These are phyloP conservation scores for Paraphoma chrysanthemicola DNA, from an alignment of 2,329 filamentous ascomycete genomes.

Conservation along the genomic window DNA sequence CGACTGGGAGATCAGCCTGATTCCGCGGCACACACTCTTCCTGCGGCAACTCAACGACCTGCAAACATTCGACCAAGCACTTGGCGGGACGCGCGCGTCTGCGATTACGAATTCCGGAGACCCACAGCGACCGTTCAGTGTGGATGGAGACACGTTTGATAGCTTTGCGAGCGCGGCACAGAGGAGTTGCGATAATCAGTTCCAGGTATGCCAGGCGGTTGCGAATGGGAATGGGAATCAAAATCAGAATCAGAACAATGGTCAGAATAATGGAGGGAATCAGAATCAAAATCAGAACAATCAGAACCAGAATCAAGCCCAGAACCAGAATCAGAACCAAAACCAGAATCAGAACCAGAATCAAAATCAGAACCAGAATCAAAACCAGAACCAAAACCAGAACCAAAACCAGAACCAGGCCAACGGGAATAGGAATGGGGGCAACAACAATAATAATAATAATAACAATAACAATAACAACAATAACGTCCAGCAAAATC, in stretches of 20 bases:
- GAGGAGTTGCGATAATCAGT: constrained; percentile 69
- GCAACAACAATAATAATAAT: too few species aligned
- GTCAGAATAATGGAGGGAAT: neutral
- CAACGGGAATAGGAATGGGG: too few species aligned
- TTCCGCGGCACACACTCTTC: constrained; percentile 44
- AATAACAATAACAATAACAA: too few species aligned
- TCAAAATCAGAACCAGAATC: neutral
- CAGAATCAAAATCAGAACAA: neutral
- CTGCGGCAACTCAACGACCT: constrained; percentile 39
- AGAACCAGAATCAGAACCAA: neutral
- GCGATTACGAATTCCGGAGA: constrained; percentile 59
- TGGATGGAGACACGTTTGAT: constrained; percentile 56
- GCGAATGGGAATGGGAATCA: constrained; percentile 45
- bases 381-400: neutral
- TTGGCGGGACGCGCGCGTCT: constrained; percentile 61
- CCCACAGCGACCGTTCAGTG: constrained; percentile 51
- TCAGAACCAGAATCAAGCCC: neutral
- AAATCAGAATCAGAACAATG: neutral
- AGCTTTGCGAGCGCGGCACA: constrained; percentile 63
- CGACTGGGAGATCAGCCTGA: constrained; percentile 30
- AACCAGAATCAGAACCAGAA: neutral
- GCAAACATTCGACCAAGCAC: constrained; percentile 51
- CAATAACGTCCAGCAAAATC: too few species aligned
- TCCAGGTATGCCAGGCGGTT: constrained; percentile 60
- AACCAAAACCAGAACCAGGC: too few species aligned